A percentile compares a stretch with the other conserved stretches of the same genome.
Conservation (phyloP, 75 land plant species). For the Chamaecyparis obtusa region DNA sequence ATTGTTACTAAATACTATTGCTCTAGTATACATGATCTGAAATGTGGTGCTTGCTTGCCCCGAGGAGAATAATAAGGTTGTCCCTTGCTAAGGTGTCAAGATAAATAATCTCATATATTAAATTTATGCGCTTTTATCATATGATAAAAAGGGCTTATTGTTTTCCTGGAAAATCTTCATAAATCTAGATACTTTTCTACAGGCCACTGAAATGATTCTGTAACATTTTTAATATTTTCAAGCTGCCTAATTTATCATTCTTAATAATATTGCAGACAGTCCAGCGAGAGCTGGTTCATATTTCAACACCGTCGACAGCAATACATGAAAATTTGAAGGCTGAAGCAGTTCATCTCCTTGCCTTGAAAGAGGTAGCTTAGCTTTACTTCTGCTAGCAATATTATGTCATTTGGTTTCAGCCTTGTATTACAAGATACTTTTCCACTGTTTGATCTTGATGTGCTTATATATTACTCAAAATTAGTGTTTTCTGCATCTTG, state of each 20-base stretch:
- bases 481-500: not conserved
- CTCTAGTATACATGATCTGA: not conserved
- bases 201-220: not conserved
- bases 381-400: not conserved
- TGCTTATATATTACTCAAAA: not conserved
- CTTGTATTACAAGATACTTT: not conserved
- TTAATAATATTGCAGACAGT: slow-evolving; percentile 63
- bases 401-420: not conserved
- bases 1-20: not conserved
- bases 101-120: not conserved
- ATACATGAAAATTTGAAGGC: slow-evolving; percentile 64
- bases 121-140: not conserved
- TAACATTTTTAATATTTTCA: not conserved
- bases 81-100: not conserved
- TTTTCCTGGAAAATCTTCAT: not conserved
- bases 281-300: slow-evolving; percentile 68
- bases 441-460: not conserved
- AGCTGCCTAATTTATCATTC: not conserved
- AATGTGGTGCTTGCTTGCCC: not conserved
- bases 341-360: slow-evolving; percentile 91
- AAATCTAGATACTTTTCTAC: not conserved
- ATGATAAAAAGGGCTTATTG: not conserved
- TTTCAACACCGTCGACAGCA: slow-evolving; percentile 71
- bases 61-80: not conserved
- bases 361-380: slow-evolving; percentile 70